Percentiles rank a stretch among this genome's conserved stretches.
phyloP scores from a whole-genome alignment of 345 rosid genomes.

The Camelina neglecta region DNA sequence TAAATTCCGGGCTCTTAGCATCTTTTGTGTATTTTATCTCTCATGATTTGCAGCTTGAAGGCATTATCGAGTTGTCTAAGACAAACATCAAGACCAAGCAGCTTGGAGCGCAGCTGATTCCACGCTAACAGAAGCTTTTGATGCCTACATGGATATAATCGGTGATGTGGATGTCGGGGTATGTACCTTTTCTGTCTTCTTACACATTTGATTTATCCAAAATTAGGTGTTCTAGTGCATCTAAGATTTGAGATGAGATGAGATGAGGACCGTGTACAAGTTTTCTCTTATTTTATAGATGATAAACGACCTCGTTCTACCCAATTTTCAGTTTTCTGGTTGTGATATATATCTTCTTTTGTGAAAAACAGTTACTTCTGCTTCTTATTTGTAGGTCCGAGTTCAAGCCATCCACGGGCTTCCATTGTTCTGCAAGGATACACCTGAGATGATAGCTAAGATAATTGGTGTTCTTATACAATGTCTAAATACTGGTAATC shows the following conservation, averaged over 20 bases:
- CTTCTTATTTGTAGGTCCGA: constrained; percentile 57
- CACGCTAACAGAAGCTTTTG: constrained; percentile 69
- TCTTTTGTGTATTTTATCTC: not conserved
- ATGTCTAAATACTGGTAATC: constrained; percentile 71
- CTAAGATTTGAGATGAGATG: not conserved
- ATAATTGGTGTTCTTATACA: constrained; percentile 88
- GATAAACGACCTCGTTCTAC: not conserved
- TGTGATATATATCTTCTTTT: not conserved
- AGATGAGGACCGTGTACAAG: too few species aligned
- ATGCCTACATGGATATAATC: constrained; percentile 73
- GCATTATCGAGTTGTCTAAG: constrained; percentile 74
- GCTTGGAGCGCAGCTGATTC: constrained; percentile 90
- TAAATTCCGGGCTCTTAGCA: too few species aligned
- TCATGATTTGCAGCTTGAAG: constrained; percentile 61
- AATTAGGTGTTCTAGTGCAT: not conserved
- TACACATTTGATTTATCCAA: not conserved
- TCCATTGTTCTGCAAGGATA: constrained; percentile 93
- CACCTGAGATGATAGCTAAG: constrained; percentile 73
- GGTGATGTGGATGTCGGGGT: constrained; percentile 88
- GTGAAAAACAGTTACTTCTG: not conserved
- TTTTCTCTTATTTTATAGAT: not conserved
- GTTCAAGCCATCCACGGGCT: constrained; percentile 97
- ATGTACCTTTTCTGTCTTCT: constrained; percentile 25
- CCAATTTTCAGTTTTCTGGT: not conserved
- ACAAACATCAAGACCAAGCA: too few species aligned